Conservation (phyloP, 306 rosid genomes). For the Chamaecrista fasciculata region DNA sequence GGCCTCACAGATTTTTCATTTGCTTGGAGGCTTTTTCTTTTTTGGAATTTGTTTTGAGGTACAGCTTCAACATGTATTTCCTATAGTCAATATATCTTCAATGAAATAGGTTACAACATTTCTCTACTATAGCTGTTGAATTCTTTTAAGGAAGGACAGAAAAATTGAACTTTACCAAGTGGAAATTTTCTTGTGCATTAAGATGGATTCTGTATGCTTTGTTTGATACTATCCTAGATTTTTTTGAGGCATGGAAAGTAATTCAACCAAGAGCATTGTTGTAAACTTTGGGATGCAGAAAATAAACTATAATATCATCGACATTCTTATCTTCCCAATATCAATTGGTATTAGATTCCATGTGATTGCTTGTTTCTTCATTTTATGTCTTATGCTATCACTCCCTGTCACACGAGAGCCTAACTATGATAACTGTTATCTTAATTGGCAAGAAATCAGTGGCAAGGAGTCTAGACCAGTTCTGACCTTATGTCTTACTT, state of each 20-base stretch:
- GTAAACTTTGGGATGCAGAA: constrained; percentile 31
- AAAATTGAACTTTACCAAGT: constrained; percentile 5
- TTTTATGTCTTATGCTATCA: not conserved
- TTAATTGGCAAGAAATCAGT: not conserved
- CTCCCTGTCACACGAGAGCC: not conserved
- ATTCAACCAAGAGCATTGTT: constrained; percentile 29
- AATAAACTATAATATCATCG: constrained; percentile 5
- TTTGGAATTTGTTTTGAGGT: not conserved
- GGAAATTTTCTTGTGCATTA: constrained; percentile 24
- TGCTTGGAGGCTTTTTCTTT: constrained; percentile 28
- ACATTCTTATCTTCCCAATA: not conserved
- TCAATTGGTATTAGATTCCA: not conserved
- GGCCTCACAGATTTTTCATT: constrained; percentile 27
- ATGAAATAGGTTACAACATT: constrained; percentile 29
- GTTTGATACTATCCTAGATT: constrained; percentile 11
- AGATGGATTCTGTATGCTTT: constrained; percentile 22
- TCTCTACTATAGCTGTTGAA: constrained; percentile 24
- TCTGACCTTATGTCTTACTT: not conserved
- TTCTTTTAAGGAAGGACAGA: not conserved
- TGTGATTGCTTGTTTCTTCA: constrained; percentile 1
- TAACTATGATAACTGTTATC: not conserved
- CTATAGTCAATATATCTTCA: constrained; percentile 26
- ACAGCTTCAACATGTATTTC: constrained; percentile 3
- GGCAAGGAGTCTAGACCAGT: not conserved
- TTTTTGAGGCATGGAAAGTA: constrained; percentile 23